A percentile compares a stretch with the other conserved stretches of the same genome.
Evolutionary conservation across 164 flowering plant species (phyloP).

Genomic region (Magnolia changhungtana): DNA sequence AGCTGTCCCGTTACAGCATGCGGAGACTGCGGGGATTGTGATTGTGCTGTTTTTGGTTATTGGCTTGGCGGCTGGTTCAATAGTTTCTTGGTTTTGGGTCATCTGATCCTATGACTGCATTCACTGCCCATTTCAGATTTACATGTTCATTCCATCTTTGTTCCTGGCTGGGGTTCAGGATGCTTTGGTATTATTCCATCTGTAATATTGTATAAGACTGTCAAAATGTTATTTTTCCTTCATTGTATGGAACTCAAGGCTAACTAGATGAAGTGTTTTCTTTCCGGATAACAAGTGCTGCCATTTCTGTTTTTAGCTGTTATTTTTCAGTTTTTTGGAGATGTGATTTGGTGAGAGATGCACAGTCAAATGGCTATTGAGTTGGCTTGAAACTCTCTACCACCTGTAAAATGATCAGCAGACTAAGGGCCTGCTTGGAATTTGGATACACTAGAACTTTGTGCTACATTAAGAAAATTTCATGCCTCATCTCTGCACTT

Average conservation of each 20-base stretch:
- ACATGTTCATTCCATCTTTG: not conserved
- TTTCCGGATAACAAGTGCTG: not conserved
- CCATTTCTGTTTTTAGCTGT: not conserved
- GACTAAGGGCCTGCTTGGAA: too few relatives aligned
- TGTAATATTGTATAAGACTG: not conserved
- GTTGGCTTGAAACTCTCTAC: too few relatives aligned
- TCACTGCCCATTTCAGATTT: not conserved
- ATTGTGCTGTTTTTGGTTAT: conserved; percentile 70
- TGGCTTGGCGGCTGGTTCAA: conserved; percentile 78
- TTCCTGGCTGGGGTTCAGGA: not conserved
- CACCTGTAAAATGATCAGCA: too few relatives aligned
- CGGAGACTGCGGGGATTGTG: conserved; percentile 84
- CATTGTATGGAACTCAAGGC: not conserved
- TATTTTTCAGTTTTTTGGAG: not conserved
- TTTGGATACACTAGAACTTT: too few relatives aligned
- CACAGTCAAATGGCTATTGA: too few relatives aligned
- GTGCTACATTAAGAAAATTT: too few relatives aligned
- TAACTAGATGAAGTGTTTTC: not conserved
- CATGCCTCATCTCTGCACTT: too few relatives aligned
- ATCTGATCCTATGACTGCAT: conserved; percentile 29
- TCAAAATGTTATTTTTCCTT: not conserved
- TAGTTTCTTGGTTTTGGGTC: conserved; percentile 94
- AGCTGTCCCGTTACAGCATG: conserved; percentile 63
- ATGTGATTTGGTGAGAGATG: not conserved
- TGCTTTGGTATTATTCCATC: not conserved